These are phyloP conservation scores for Amborella trichopoda DNA, from an alignment of 164 flowering plant genomes.

Conservation along the genomic window DNA sequence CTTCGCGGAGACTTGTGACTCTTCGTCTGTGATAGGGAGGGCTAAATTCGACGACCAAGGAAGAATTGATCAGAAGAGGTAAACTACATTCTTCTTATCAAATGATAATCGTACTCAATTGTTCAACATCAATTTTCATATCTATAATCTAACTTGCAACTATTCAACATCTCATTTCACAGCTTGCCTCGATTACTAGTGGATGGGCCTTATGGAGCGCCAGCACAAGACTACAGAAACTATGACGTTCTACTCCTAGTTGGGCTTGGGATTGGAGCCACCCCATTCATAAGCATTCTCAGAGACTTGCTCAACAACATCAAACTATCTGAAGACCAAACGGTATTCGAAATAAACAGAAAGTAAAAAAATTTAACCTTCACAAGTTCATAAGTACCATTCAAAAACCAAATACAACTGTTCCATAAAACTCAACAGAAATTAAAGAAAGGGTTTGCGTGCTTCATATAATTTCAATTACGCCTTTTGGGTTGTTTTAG, in stretches of 20 bases:
- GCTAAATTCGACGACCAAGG: constrained; percentile 38
- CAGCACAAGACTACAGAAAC: constrained; percentile 84
- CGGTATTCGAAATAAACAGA: too few relatives aligned
- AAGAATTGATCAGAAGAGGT: constrained; percentile 39
- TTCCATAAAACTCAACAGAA: too few relatives aligned
- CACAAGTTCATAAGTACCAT: too few relatives aligned
- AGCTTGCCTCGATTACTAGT: constrained; percentile 66
- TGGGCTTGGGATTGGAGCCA: constrained; percentile 97
- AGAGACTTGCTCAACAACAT: constrained; percentile 66
- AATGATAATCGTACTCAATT: too few relatives aligned
- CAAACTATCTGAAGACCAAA: constrained; percentile 39
- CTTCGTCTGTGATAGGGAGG: constrained; percentile 38
- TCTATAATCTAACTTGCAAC: background rate
- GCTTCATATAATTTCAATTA: background rate
- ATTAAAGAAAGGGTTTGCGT: too few relatives aligned
- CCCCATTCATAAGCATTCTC: constrained; percentile 95
- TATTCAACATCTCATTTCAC: constrained; percentile 8
- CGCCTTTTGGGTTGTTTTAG: constrained; percentile 15
- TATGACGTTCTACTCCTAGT: constrained; percentile 88
- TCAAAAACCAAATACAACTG: too few relatives aligned
- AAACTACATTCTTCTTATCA: too few relatives aligned
- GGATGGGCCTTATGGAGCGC: constrained; percentile 99
- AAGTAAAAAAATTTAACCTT: too few relatives aligned
- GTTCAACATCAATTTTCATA: background rate
- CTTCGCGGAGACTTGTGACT: constrained; percentile 37